Evolutionary conservation across 2,329 filamentous ascomycete genomes (phyloP).

Genomic region (Talaromyces funiculosus): DNA sequence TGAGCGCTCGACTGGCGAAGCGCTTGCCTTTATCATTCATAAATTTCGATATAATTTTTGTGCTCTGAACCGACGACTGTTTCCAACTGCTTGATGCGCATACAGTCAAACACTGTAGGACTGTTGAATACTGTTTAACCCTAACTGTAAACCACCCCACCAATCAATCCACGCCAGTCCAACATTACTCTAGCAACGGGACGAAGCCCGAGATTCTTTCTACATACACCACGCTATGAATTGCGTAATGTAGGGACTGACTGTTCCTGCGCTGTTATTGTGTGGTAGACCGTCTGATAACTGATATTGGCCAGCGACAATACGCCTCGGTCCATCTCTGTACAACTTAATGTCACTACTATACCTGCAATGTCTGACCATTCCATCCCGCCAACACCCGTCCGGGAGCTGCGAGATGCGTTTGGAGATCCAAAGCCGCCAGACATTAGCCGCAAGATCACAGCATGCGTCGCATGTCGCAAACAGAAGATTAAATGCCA

Average conservation of each 20-base stretch:
- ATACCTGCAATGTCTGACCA: conserved; percentile 7
- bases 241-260: not conserved
- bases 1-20: too few relatives aligned
- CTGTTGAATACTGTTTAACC: too few relatives aligned
- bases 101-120: too few relatives aligned
- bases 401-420: conserved; percentile 26
- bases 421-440: conserved; percentile 32
- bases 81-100: too few relatives aligned
- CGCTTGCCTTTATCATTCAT: too few relatives aligned
- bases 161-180: not conserved
- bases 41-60: too few relatives aligned
- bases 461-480: conserved; percentile 25
- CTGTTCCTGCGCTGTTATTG: not conserved
- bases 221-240: not conserved
- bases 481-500: conserved; percentile 38
- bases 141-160: too few relatives aligned
- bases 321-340: not conserved
- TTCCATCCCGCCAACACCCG: conserved; percentile 8
- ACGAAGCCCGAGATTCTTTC: not conserved
- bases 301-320: not conserved
- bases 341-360: not conserved
- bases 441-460: conserved; percentile 30
- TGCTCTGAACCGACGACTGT: too few relatives aligned
- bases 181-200: not conserved
- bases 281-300: not conserved